Conservation (phyloP, 176 grass and related monocot species). For the sorghum (Sorghum bicolor) region Sorghum_bicolor_NCBIv3 NC_012877.2:57809501-57810000, state of each 20-base stretch:
- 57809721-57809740: conserved; percentile 90
- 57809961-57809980: conserved; percentile 78
- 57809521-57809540: conserved; percentile 66
- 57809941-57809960: conserved; percentile 98
- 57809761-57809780: conserved; percentile 95
- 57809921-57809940: conserved; percentile 98
- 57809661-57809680: conserved; percentile 9
- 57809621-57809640: conserved; percentile 14
- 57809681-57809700: conserved; percentile 23
- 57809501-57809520: background rate
- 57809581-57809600: conserved; percentile 87
- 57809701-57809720: conserved; percentile 82
- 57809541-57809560: conserved; percentile 92
- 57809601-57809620: conserved; percentile 41
- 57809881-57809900: conserved; percentile 74
- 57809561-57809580: conserved; percentile 93
- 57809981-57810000: conserved; percentile 91
- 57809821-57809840: background rate
- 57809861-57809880: background rate
- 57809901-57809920: conserved; percentile 50
- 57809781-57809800: conserved; percentile 58
- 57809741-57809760: conserved; percentile 94
- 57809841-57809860: background rate
- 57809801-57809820: background rate
- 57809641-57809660: conserved; percentile 11